Base-by-base conservation (phyloP, 2,329 filamentous ascomycete species). In the Penicillium sp. region DNA sequence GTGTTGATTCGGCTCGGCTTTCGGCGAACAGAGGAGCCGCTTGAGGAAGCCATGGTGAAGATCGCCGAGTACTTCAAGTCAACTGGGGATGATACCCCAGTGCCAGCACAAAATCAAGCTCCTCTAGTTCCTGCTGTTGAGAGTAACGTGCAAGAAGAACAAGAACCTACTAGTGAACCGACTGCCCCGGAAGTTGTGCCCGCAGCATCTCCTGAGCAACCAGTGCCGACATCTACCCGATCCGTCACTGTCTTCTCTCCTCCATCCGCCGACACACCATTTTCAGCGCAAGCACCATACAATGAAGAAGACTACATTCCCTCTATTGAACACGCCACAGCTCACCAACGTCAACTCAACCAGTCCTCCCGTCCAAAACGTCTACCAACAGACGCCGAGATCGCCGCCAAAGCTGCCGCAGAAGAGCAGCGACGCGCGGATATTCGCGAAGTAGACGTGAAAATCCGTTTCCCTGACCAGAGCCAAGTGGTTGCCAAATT, bases 391-490 rank as follows among this genome's bases (percentile, higher is more conserved):
- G 92, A 98, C 74, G 86, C 85, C 33, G 93, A 98, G 71, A 80
- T 96, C 11, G 88, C 87, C 35, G 87, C 88, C 25, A 86, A 87
- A 62, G 87, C 86, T 33, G 80, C 84, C 5, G 87, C 85, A 23
- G 86, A 88, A 52, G 83, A 85, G 47, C 86, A 87, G 29, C 88
- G 82, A 61, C 78, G 92, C 1, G 83, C 87, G 5, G 82, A 84
- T 5, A 82, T 93, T 59, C 85, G 84, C 50, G 84, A 85, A 31
- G 84, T 96, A 31, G 83, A 86, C 27, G 82, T 98, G 62, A 92
- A 90, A 62, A 84, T 97, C 49, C 89, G 93, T 26, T 93, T 97
- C 66, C 93, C 93, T 0, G 93, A 98, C 71, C 90, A 93, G 65
- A 90, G 87, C 56, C 87, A 88, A 53, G 85, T 92, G 31, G 85